These are phyloP conservation scores for Metschnikowia lochheadii DNA, from an alignment of 805 yeast genomes.

Conservation along the genomic window DNA sequence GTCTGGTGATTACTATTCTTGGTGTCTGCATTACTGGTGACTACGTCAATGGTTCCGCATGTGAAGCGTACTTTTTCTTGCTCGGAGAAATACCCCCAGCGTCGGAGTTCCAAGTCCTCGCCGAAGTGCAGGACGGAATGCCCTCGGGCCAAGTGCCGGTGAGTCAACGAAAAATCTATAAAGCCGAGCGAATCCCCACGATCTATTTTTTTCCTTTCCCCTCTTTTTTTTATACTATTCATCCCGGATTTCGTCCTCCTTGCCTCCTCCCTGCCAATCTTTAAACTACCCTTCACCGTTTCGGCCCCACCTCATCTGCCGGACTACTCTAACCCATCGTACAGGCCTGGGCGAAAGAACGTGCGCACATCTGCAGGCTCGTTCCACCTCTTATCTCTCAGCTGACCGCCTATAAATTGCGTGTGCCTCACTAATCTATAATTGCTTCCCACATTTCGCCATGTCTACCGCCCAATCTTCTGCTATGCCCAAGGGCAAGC, in stretches of 20 bases:
- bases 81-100: slow-evolving; percentile 6
- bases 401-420: slow-evolving; percentile 1
- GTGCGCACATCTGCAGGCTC: slow-evolving; percentile 3
- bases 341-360: slow-evolving; percentile 1
- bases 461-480: background rate
- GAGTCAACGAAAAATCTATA: background rate
- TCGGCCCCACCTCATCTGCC: background rate
- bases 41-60: slow-evolving; percentile 2
- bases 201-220: background rate
- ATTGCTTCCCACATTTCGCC: background rate
- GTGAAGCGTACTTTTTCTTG: background rate
- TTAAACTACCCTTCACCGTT: background rate
- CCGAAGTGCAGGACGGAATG: slow-evolving; percentile 2
- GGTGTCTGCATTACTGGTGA: background rate
- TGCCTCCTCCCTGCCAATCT: background rate
- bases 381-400: slow-evolving; percentile 1
- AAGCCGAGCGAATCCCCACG: background rate
- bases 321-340: background rate
- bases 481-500: slow-evolving; percentile 16
- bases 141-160: background rate
- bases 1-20: too few species aligned
- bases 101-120: slow-evolving; percentile 4
- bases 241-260: background rate
- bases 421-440: background rate
- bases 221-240: background rate